Evolutionary conservation across 805 yeast species (phyloP).

Genomic region (Jamesozyma rosinii): DNA sequence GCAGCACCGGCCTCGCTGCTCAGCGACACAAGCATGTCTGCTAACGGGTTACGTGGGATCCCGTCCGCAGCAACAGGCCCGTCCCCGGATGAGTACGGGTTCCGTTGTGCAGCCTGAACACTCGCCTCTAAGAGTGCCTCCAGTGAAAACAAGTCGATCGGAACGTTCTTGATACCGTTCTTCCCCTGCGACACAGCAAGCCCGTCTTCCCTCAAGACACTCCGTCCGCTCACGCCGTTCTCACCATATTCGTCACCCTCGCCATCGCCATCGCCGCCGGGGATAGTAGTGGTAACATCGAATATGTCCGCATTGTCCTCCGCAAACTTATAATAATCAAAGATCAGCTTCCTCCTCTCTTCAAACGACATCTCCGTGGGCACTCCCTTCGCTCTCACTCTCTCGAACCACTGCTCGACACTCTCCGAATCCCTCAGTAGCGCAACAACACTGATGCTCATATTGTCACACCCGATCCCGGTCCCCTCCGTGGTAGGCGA

Average conservation of each 20-base stretch:
- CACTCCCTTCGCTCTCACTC: conserved; percentile 40
- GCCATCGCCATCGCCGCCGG: conserved; percentile 6
- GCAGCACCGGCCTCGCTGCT: conserved; percentile 33
- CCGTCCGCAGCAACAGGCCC: no score
- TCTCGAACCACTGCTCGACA: conserved; percentile 53
- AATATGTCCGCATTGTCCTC: conserved; percentile 34
- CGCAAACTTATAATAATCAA: conserved; percentile 39
- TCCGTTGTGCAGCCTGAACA: conserved; percentile 31
- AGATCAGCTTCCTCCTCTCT: conserved; percentile 41
- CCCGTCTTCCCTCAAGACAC: neutral
- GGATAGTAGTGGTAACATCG: conserved; percentile 18
- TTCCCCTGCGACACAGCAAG: neutral
- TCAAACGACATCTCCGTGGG: conserved; percentile 33
- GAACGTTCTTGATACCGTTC: neutral
- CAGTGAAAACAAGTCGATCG: conserved; percentile 10
- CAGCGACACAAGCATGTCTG: conserved; percentile 48
- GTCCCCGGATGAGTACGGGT: no score
- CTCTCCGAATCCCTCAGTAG: conserved; percentile 44
- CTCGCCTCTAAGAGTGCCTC: conserved; percentile 15
- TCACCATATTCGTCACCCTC: neutral
- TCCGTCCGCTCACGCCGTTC: neutral
- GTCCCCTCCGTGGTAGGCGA: conserved; percentile 89
- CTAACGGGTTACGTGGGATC: conserved; percentile 35
- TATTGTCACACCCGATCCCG: conserved; percentile 96
- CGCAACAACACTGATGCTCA: conserved; percentile 89